Conservation (phyloP, 495 filamentous ascomycete genomes). For the Chaetomium cochliodes region DNA sequence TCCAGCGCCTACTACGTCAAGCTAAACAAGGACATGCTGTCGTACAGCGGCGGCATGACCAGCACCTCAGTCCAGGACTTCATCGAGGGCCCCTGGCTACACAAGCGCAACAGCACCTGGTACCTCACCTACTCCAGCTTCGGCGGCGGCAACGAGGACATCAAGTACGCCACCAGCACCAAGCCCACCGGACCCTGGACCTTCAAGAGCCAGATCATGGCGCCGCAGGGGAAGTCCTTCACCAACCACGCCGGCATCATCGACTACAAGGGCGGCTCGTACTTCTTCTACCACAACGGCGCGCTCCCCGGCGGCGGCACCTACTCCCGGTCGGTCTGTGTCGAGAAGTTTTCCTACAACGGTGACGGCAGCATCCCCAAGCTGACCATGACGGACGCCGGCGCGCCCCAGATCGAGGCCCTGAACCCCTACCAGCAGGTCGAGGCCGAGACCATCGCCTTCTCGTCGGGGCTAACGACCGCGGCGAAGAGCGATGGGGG, state of each 20-base stretch:
- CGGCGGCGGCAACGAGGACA: neutral
- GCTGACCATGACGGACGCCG: neutral
- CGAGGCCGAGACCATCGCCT: slow-evolving; percentile 1
- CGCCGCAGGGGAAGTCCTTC: neutral
- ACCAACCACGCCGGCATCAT: slow-evolving; percentile 1
- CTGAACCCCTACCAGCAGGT: neutral
- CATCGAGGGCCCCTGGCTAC: neutral
- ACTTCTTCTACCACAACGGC: slow-evolving; percentile 2
- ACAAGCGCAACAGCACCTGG: slow-evolving; percentile 2
- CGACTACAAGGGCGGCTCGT: slow-evolving; percentile 2
- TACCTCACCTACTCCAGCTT: neutral
- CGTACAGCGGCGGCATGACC: too few relatives aligned
- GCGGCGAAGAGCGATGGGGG: neutral
- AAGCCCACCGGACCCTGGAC: neutral
- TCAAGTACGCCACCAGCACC: neutral
- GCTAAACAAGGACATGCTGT: too few relatives aligned
- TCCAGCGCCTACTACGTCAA: too few relatives aligned
- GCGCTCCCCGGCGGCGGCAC: neutral
- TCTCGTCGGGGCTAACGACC: neutral
- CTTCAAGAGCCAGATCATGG: neutral
- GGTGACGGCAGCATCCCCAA: too few relatives aligned
- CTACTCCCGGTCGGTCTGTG: neutral
- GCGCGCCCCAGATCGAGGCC: neutral
- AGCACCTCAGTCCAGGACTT: neutral
- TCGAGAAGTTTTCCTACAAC: too few relatives aligned